These are phyloP conservation scores for Elymus sibiricus DNA, from an alignment of 176 grass and related monocot species.

Conservation along the genomic window DNA sequence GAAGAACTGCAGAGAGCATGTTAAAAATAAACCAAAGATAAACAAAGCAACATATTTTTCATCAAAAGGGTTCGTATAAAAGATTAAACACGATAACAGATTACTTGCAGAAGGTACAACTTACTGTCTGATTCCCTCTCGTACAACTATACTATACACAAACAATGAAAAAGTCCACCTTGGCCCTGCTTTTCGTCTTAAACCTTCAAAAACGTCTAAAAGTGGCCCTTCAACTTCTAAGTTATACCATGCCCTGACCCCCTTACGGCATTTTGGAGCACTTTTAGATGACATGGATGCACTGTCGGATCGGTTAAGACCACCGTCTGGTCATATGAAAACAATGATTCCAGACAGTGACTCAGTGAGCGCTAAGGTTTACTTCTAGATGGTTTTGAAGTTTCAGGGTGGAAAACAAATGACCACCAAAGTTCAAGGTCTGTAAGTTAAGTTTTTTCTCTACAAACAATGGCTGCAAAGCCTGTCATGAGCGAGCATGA, in stretches of 20 bases:
- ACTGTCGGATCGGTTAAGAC: background rate
- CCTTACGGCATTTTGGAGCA: background rate
- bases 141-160: background rate
- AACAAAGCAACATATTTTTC: background rate
- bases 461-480: background rate
- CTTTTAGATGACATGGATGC: background rate
- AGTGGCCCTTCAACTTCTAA: background rate
- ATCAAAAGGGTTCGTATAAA: conserved; percentile 2
- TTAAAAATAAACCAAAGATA: conserved; percentile 3
- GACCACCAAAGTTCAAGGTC: background rate
- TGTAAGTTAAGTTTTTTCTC: background rate
- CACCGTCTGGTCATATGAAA: background rate
- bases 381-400: background rate
- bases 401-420: background rate
- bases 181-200: background rate
- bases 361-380: background rate
- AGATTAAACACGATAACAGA: background rate
- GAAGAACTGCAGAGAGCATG: conserved; percentile 1
- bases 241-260: background rate
- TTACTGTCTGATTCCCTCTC: background rate
- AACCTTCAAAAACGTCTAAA: background rate
- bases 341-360: background rate
- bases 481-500: background rate
- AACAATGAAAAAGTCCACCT: background rate
- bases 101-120: background rate